These are phyloP conservation scores for Mortierella sp. DNA, from an alignment of 371 early-diverging fungal species.

Conservation along the genomic window DNA sequence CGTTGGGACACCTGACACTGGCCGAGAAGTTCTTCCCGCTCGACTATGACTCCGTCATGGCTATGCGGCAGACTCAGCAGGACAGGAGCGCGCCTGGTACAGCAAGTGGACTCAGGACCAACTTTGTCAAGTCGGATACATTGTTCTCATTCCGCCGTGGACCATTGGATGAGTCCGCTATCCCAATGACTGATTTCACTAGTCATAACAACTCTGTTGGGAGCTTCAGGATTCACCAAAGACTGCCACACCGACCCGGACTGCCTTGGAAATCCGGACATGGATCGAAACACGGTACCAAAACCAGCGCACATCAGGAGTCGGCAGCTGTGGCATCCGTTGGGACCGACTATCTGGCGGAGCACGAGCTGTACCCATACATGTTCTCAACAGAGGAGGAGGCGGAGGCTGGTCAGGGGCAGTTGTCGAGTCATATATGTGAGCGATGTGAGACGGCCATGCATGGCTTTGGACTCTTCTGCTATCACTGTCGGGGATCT, in stretches of 20 bases:
- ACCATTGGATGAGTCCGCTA: conserved; percentile 49
- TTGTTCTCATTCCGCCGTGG: conserved; percentile 29
- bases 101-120: not conserved
- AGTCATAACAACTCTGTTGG: conserved; percentile 10
- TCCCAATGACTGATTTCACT: conserved; percentile 24
- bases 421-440: conserved; percentile 41
- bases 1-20: conserved; percentile 67
- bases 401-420: conserved; percentile 14
- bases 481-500: conserved; percentile 65
- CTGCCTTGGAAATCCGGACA: conserved; percentile 22
- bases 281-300: conserved; percentile 12
- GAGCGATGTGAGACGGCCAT: conserved; percentile 67
- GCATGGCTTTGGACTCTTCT: conserved; percentile 65
- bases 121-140: conserved; percentile 22
- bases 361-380: conserved; percentile 55
- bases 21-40: conserved; percentile 63
- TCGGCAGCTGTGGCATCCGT: not conserved
- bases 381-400: conserved; percentile 25
- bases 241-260: conserved; percentile 18
- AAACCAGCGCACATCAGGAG: conserved; percentile 1
- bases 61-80: conserved; percentile 27
- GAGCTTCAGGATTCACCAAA: conserved; percentile 20
- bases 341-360: conserved; percentile 37
- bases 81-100: not conserved
- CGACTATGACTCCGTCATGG: conserved; percentile 46